phyloP scores from a whole-genome alignment of 2,329 filamentous ascomycete species.

The Plenodomus biglobosus region DNA sequence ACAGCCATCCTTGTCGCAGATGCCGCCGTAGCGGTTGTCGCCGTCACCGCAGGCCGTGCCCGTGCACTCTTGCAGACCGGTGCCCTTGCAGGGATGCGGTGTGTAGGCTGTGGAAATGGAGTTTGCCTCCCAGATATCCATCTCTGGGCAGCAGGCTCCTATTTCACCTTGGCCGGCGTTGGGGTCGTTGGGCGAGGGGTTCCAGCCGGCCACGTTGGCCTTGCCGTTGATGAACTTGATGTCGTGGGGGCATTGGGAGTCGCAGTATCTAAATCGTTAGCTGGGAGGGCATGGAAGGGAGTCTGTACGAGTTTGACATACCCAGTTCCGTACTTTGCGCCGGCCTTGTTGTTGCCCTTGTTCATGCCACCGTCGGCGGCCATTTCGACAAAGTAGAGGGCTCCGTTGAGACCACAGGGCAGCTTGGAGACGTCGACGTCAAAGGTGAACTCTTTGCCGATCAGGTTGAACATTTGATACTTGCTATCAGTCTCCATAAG shows the following conservation, averaged over 20 bases:
- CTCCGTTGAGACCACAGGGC: constrained; percentile 69
- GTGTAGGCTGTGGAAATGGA: constrained; percentile 64
- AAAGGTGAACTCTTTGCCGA: constrained; percentile 48
- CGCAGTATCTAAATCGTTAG: no score
- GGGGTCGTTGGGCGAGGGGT: constrained; percentile 54
- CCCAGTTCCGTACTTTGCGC: constrained; percentile 62
- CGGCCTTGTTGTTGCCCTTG: constrained; percentile 54
- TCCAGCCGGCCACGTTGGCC: constrained; percentile 60
- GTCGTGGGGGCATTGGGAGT: constrained; percentile 47
- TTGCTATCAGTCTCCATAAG: constrained; percentile 46
- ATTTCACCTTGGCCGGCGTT: constrained; percentile 57
- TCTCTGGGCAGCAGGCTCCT: constrained; percentile 68
- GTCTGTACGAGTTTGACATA: no score
- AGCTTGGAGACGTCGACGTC: constrained; percentile 59
- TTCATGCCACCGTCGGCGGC: constrained; percentile 56
- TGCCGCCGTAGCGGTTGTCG: constrained; percentile 59
- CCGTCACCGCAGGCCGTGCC: constrained; percentile 48
- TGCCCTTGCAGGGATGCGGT: constrained; percentile 62
- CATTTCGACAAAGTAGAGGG: constrained; percentile 59
- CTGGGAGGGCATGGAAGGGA: no score
- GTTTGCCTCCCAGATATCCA: constrained; percentile 74
- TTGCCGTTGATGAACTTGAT: constrained; percentile 58
- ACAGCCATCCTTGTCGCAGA: constrained; percentile 70
- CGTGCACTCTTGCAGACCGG: constrained; percentile 55
- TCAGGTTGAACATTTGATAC: constrained; percentile 48